These are phyloP conservation scores for Primulina tabacum DNA, from an alignment of 257 asterid species.

Conservation along the genomic window DNA sequence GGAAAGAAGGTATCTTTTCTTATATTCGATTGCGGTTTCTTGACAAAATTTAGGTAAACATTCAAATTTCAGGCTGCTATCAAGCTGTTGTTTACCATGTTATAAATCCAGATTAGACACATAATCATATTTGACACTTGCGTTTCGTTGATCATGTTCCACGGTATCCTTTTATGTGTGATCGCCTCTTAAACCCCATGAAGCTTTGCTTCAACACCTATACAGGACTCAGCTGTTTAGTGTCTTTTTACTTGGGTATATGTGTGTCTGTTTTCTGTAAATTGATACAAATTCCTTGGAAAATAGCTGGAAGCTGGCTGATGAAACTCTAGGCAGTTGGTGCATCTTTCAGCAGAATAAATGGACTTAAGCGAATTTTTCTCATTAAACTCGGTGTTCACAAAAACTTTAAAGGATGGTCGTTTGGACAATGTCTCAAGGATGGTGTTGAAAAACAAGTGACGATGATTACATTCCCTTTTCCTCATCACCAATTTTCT, in stretches of 20 bases:
- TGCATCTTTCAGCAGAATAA: neutral
- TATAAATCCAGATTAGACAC: no score
- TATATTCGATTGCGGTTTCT: no score
- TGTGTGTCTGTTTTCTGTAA: neutral
- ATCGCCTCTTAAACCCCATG: neutral
- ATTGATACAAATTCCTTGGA: neutral
- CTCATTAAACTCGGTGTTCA: neutral
- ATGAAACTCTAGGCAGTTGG: neutral
- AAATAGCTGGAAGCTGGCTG: neutral
- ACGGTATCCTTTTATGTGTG: neutral
- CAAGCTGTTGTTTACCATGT: neutral
- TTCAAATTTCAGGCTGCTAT: neutral
- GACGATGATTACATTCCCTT: neutral
- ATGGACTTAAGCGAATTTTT: neutral
- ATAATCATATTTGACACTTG: neutral
- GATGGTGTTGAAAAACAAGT: no score
- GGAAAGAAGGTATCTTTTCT: conserved; percentile 25
- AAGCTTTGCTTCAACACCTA: neutral
- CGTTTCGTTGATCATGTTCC: neutral
- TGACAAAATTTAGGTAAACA: neutral
- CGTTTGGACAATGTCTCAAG: neutral
- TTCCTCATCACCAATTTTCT: no score
- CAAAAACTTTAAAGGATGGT: neutral
- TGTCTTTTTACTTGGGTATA: neutral
- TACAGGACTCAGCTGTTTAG: neutral